Percentiles rank a stretch among this genome's conserved stretches.
Conservation (phyloP, 495 filamentous ascomycete species). For the Glonium stellatum region DNA sequence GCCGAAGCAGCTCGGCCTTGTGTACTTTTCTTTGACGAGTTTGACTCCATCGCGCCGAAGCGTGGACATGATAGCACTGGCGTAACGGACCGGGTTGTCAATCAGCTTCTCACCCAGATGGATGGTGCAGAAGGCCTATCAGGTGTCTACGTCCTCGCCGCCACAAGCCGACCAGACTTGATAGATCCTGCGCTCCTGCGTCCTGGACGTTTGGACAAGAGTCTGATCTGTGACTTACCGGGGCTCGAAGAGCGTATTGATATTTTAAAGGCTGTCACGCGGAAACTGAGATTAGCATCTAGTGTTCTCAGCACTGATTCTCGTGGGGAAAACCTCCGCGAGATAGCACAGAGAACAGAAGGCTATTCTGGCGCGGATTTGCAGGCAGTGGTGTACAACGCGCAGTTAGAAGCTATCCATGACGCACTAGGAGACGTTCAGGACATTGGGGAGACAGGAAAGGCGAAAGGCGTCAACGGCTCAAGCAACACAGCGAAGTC, state of each 20-base stretch:
- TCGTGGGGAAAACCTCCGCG: constrained; percentile 45
- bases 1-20: constrained; percentile 85
- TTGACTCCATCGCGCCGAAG: constrained; percentile 95
- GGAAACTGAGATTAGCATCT: constrained; percentile 63
- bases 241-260: constrained; percentile 70
- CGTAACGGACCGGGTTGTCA: constrained; percentile 96
- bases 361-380: constrained; percentile 95
- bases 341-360: constrained; percentile 70
- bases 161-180: constrained; percentile 81
- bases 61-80: constrained; percentile 93
- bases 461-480: constrained; percentile 17
- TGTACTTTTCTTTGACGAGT: constrained; percentile 96
- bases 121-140: constrained; percentile 92
- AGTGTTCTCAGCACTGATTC: constrained; percentile 47
- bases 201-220: constrained; percentile 87
- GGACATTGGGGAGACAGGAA: constrained; percentile 35
- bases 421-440: constrained; percentile 65
- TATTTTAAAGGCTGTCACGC: constrained; percentile 73
- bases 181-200: constrained; percentile 90
- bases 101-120: constrained; percentile 97
- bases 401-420: constrained; percentile 93
- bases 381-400: constrained; percentile 91
- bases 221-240: constrained; percentile 81
- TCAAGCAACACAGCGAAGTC: constrained; percentile 21
- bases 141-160: constrained; percentile 92